Conservation (phyloP, 805 yeast species). For the Torulaspora microellipsoides region DNA sequence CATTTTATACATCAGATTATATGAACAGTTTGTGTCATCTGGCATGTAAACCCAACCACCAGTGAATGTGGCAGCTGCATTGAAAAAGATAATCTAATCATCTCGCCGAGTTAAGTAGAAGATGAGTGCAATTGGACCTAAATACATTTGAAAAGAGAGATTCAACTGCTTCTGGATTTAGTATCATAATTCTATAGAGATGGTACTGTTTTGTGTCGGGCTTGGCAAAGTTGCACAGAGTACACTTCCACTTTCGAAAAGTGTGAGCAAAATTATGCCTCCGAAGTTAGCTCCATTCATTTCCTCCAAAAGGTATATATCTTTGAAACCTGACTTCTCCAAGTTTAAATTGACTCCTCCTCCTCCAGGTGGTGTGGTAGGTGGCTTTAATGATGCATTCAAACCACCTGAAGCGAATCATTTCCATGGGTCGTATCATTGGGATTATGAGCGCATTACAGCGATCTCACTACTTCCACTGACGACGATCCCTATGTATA, state of each 20-base stretch:
- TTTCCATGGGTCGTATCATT: slow-evolving; percentile 65
- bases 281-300: too few relatives aligned
- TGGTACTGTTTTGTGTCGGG: too few relatives aligned
- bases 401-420: slow-evolving; percentile 54
- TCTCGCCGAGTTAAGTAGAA: not conserved
- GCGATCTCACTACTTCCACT: slow-evolving; percentile 62
- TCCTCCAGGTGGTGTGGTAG: slow-evolving; percentile 71
- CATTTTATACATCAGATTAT: not conserved
- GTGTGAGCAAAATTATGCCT: too few relatives aligned
- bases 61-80: not conserved
- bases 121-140: too few relatives aligned
- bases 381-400: slow-evolving; percentile 68
- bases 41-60: slow-evolving; percentile 7
- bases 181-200: too few relatives aligned
- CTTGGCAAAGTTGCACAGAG: too few relatives aligned
- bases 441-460: slow-evolving; percentile 64
- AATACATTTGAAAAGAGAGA: too few relatives aligned
- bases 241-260: too few relatives aligned
- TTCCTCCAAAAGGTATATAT: slow-evolving; percentile 12
- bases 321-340: slow-evolving; percentile 26
- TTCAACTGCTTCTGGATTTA: too few relatives aligned
- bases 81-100: not conserved
- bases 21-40: slow-evolving; percentile 7
- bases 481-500: slow-evolving; percentile 47
- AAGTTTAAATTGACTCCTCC: slow-evolving; percentile 50